Evolutionary conservation across 2,329 filamentous ascomycete species (phyloP).

Genomic region (Bipolaris sorokiniana): DNA sequence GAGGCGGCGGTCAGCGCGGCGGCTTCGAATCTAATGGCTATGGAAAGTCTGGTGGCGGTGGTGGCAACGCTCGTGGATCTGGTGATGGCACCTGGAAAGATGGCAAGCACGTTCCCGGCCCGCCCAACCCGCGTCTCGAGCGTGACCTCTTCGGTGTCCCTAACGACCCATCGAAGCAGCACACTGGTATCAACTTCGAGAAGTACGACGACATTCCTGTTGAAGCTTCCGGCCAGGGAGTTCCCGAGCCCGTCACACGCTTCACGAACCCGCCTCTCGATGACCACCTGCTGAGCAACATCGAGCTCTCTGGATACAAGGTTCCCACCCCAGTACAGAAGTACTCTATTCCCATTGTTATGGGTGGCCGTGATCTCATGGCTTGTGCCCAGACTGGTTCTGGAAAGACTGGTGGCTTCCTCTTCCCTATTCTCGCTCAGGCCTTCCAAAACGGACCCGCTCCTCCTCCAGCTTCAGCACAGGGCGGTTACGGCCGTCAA

Average conservation of each 20-base stretch:
- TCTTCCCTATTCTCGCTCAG: slow-evolving; percentile 99
- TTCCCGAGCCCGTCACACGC: slow-evolving; percentile 86
- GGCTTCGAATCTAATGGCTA: slow-evolving; percentile 70
- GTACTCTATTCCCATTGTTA: slow-evolving; percentile 99
- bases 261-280: slow-evolving; percentile 97
- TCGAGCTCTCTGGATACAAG: slow-evolving; percentile 92
- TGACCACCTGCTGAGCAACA: slow-evolving; percentile 90
- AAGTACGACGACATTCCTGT: slow-evolving; percentile 99
- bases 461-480: slow-evolving; percentile 65
- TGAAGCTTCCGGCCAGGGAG: slow-evolving; percentile 90
- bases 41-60: slow-evolving; percentile 60
- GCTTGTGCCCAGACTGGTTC: slow-evolving; percentile 99
- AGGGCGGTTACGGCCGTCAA: slow-evolving; percentile 75
- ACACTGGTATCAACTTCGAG: slow-evolving; percentile 99
- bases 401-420: slow-evolving; percentile 99
- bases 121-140: slow-evolving; percentile 85
- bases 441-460: slow-evolving; percentile 90
- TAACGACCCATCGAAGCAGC: slow-evolving; percentile 93
- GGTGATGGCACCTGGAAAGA: slow-evolving; percentile 97
- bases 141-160: slow-evolving; percentile 91
- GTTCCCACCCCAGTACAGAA: slow-evolving; percentile 97
- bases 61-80: slow-evolving; percentile 71
- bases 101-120: slow-evolving; percentile 93
- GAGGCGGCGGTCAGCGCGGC: slow-evolving; percentile 48
- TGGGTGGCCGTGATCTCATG: slow-evolving; percentile 97